A percentile compares a stretch with the other conserved stretches of the same genome.
phyloP scores from a whole-genome alignment of 805 yeast species.

The Cyberlindnera meyerae region DNA sequence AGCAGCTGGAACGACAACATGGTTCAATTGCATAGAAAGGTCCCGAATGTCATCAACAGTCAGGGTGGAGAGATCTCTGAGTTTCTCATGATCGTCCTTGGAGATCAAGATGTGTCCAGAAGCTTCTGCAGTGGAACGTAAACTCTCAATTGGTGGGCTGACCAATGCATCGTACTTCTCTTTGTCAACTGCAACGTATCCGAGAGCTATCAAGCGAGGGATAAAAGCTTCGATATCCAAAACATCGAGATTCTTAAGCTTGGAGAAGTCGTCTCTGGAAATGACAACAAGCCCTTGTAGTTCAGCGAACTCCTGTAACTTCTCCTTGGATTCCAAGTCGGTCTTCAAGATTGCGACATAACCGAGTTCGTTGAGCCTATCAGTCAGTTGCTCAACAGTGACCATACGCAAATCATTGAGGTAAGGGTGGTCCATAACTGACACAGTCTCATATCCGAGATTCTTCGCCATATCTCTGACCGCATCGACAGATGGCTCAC shows the following conservation, averaged over 20 bases:
- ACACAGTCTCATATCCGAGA: no score
- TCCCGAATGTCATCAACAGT: conserved; percentile 1
- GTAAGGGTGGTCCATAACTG: no score
- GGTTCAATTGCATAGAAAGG: neutral
- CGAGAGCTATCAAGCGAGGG: neutral
- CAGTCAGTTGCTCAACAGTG: no score
- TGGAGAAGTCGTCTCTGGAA: conserved; percentile 17
- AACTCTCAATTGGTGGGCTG: neutral
- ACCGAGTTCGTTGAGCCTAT: no score
- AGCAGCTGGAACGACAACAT: neutral
- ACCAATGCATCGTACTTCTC: neutral
- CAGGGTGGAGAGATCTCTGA: conserved; percentile 3
- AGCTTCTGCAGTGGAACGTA: no score
- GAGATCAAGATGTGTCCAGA: conserved; percentile 4
- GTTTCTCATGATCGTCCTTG: neutral
- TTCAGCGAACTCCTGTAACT: conserved; percentile 7
- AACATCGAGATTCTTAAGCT: conserved; percentile 1
- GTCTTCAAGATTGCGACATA: no score
- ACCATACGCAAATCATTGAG: no score
- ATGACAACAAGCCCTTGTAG: conserved; percentile 3
- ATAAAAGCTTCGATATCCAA: neutral
- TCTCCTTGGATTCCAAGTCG: no score
- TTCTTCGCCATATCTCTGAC: no score
- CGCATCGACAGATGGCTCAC: no score
- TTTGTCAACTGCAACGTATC: conserved; percentile 1